Percentiles rank a stretch among this genome's conserved stretches.
Evolutionary conservation across 257 asterid species (phyloP).

Genomic region (Nicotiana knightiana): DNA sequence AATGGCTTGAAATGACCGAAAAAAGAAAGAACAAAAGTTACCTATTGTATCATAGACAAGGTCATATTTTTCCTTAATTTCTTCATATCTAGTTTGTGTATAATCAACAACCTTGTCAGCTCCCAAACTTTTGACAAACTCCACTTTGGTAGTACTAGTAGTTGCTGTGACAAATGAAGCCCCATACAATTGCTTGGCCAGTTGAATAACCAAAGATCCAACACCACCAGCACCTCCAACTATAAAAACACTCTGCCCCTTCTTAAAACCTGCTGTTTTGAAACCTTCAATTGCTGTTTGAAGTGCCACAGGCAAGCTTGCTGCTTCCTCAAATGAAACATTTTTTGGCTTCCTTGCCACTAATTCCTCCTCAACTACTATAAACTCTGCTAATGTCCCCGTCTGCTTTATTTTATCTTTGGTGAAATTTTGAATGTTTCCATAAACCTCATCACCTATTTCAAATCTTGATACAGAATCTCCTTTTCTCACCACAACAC

Average conservation of each 20-base stretch:
- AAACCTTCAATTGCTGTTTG: slow-evolving; percentile 62
- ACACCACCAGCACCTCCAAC: slow-evolving; percentile 79
- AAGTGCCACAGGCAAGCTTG: slow-evolving; percentile 53
- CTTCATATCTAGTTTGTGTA: slow-evolving; percentile 32
- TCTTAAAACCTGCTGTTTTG: slow-evolving; percentile 29
- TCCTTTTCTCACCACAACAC: slow-evolving; percentile 47
- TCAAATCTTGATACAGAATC: slow-evolving; percentile 15
- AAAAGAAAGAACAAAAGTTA: not conserved
- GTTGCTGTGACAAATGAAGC: slow-evolving; percentile 52
- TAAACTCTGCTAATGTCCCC: slow-evolving; percentile 48
- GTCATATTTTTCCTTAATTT: slow-evolving; percentile 50
- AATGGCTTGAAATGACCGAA: too few species aligned
- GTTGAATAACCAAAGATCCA: slow-evolving; percentile 45
- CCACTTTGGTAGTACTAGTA: slow-evolving; percentile 46
- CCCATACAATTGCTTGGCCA: slow-evolving; percentile 42
- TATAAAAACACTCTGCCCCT: slow-evolving; percentile 39
- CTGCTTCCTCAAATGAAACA: slow-evolving; percentile 54
- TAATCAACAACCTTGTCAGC: slow-evolving; percentile 63
- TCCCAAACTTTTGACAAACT: slow-evolving; percentile 53
- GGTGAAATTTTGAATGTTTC: slow-evolving; percentile 45
- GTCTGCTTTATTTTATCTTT: slow-evolving; percentile 26
- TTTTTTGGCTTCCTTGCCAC: slow-evolving; percentile 43
- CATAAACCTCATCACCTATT: slow-evolving; percentile 50
- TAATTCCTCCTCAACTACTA: slow-evolving; percentile 42
- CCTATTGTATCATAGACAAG: slow-evolving; percentile 61